phyloP scores from a whole-genome alignment of 352 stramenopile species.

The Phytophthora pluvialis region DNA sequence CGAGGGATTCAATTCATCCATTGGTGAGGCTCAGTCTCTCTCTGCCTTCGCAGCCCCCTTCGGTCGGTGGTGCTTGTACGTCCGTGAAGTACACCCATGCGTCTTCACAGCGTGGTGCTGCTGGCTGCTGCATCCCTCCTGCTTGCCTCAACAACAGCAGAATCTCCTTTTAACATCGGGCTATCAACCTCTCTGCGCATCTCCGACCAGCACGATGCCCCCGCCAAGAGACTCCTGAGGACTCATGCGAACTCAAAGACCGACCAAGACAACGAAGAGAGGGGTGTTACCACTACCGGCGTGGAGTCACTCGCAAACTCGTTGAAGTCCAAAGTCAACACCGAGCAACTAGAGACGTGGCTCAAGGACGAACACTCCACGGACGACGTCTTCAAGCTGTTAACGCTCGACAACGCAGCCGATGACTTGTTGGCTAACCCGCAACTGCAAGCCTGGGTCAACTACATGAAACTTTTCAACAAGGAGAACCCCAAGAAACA shows the following conservation, averaged over 20 bases:
- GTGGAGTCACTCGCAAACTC: not conserved
- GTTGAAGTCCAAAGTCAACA: not conserved
- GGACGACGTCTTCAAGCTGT: not conserved
- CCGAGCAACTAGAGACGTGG: not conserved
- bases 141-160: not conserved
- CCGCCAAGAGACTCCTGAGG: not conserved
- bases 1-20: no score
- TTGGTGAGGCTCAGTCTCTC: no score
- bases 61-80: no score
- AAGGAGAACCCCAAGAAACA: slow-evolving; percentile 3
- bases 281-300: not conserved
- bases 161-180: not conserved
- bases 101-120: not conserved
- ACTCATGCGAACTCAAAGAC: not conserved
- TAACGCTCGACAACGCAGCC: slow-evolving; percentile 8
- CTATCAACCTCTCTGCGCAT: no score
- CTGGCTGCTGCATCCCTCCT: not conserved
- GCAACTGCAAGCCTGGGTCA: slow-evolving; percentile 7
- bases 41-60: no score
- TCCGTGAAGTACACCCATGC: no score
- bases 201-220: not conserved
- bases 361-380: slow-evolving; percentile 1
- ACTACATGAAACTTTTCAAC: slow-evolving; percentile 25
- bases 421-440: not conserved
- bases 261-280: not conserved